Evolutionary conservation across 2,329 filamentous ascomycete genomes (phyloP), one percentile per base, ranked within the genome.

Genomic region (Cryphonectria japonica): DNA sequence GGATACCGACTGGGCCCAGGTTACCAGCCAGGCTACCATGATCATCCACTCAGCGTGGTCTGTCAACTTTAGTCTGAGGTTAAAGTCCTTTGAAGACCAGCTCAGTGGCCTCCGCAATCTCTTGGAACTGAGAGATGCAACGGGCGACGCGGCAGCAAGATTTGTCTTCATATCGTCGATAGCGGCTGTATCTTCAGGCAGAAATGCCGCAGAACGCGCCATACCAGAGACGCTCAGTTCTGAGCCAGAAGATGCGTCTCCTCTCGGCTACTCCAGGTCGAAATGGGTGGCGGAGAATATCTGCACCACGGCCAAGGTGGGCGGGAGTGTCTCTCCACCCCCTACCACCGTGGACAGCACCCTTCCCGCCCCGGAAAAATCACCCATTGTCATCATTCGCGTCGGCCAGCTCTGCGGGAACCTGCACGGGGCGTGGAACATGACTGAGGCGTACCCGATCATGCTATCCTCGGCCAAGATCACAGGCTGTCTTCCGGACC

Each of bases 201-300:
- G 8, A 43, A 57, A 9, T 50, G 46, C 46, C 8, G 41, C 60
- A 34, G 34, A 72, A 43, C 11, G 64, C 1, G 39, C 72, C 2
- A 82, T 87, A 37, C 77, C 79, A 1, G 86, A 89, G 74, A 66
- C 66, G 3, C 75, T 85, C 2, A 79, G 84, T 1, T 67, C 75
- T 1, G 76, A 84, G 37, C 83, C 86, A 0, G 74, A 76, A 3
- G 78, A 83, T 50, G 83, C 85, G 0, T 83, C 83, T 1, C 76
- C 81, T 0, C 79, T 88, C 6, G 88, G 88, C 5, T 90, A 90
- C 74, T 84, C 85, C 1, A 82, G 82, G 39, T 88, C 86, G 0
- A 85, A 88, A 78, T 89, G 87, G 87, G 85, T 89, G 1, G 87
- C 86, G 1, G 88, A 90, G 78, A 80, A 80, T 26, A 83, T 89